Evolutionary conservation across 208 protist species (phyloP).

Genomic region (Wallacemonas sp.): DNA sequence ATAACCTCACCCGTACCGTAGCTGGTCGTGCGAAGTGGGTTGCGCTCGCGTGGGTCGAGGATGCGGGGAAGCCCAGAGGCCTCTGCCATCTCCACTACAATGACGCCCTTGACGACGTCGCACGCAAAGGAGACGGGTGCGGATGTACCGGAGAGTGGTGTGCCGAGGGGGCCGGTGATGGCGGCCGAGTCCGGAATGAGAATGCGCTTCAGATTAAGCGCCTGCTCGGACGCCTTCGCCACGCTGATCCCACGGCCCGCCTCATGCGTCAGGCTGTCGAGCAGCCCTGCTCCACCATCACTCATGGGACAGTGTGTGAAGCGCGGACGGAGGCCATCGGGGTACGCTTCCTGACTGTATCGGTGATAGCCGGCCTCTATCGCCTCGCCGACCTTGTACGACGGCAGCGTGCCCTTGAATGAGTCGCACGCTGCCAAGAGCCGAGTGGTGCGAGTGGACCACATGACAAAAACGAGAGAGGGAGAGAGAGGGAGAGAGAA

Average conservation of each 20-base stretch:
- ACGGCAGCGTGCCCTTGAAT: conserved; percentile 78
- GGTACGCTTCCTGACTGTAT: background rate
- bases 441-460: background rate
- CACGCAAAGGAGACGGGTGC: conserved; percentile 57
- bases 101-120: conserved; percentile 31
- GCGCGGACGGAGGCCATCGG: background rate
- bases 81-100: conserved; percentile 83
- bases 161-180: conserved; percentile 62
- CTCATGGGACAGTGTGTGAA: conserved; percentile 75
- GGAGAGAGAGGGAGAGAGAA: background rate
- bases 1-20: conserved; percentile 79
- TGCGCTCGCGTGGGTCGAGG: conserved; percentile 24
- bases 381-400: conserved; percentile 56
- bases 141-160: conserved; percentile 12
- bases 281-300: conserved; percentile 73
- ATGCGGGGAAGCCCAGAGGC: conserved; percentile 68
- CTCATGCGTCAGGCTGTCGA: conserved; percentile 64
- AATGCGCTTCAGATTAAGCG: conserved; percentile 18
- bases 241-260: background rate
- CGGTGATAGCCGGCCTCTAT: conserved; percentile 46
- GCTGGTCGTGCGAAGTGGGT: conserved; percentile 63
- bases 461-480: conserved; percentile 3
- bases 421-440: conserved; percentile 68
- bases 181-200: conserved; percentile 18
- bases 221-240: background rate